Evolutionary conservation across 257 asterid genomes (phyloP).

Genomic region (Pogostemon cablin): DNA sequence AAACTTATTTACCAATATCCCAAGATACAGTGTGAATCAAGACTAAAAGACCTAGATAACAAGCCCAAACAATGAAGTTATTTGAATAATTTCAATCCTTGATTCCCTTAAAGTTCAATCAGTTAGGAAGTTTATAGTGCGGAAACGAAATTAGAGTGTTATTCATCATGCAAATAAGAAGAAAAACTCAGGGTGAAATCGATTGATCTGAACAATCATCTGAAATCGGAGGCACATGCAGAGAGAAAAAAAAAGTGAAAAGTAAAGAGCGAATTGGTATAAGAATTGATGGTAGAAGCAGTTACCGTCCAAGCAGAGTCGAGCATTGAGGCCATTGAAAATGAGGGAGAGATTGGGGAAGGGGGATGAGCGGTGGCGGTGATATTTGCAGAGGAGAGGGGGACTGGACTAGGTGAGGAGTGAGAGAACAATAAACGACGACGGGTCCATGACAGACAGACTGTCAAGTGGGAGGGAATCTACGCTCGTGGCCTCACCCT

Average conservation of each 20-base stretch:
- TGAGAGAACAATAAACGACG: constrained; percentile 9
- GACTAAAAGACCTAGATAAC: not conserved
- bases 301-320: constrained; percentile 56
- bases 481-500: constrained; percentile 38
- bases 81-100: not conserved
- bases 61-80: constrained; percentile 7
- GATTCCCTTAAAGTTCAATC: not conserved
- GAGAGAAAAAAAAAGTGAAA: not conserved
- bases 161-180: constrained; percentile 29
- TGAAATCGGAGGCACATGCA: not conserved
- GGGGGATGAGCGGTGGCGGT: not conserved
- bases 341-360: constrained; percentile 17
- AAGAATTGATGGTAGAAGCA: constrained; percentile 1
- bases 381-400: not conserved
- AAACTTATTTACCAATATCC: not conserved
- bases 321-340: constrained; percentile 44
- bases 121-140: constrained; percentile 9
- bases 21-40: not conserved
- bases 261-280: not conserved
- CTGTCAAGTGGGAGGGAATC: constrained; percentile 52
- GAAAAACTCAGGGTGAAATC: constrained; percentile 17
- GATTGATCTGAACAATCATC: not conserved
- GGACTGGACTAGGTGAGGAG: not conserved
- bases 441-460: constrained; percentile 35
- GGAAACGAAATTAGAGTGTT: not conserved